Conservation (phyloP, 2,329 filamentous ascomycete species). For the Ophiostoma ulmi region DNA sequence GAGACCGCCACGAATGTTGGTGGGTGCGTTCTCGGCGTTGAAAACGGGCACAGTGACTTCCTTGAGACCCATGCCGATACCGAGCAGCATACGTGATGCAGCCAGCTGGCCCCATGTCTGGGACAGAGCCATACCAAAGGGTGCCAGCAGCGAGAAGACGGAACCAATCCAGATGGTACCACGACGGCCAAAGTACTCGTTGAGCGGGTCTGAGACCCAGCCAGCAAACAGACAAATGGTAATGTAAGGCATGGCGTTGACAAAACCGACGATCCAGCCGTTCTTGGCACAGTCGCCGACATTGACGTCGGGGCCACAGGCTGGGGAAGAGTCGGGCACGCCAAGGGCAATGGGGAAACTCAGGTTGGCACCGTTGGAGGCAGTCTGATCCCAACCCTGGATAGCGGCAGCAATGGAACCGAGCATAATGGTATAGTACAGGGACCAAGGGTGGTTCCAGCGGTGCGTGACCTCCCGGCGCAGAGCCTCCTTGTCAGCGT, state of each 20-base stretch:
- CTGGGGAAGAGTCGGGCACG: constrained; percentile 36
- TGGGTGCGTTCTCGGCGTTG: constrained; percentile 67
- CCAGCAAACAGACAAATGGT: constrained; percentile 41
- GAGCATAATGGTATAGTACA: constrained; percentile 62
- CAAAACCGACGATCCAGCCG: constrained; percentile 56
- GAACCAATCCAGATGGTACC: constrained; percentile 69
- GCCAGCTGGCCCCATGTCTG: constrained; percentile 69
- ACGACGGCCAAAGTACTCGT: constrained; percentile 41
- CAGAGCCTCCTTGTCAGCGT: constrained; percentile 50
- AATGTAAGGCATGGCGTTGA: constrained; percentile 49
- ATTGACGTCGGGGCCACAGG: constrained; percentile 34
- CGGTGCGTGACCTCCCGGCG: constrained; percentile 52
- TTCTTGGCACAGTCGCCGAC: constrained; percentile 42
- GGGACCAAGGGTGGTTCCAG: constrained; percentile 57
- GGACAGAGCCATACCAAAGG: constrained; percentile 66
- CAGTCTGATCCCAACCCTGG: constrained; percentile 62
- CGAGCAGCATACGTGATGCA: constrained; percentile 61
- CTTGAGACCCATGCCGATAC: constrained; percentile 73
- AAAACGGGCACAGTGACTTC: constrained; percentile 64
- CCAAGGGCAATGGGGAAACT: constrained; percentile 53
- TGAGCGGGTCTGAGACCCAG: constrained; percentile 60
- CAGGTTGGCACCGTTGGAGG: constrained; percentile 58
- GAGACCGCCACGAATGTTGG: constrained; percentile 64
- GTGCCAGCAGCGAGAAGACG: constrained; percentile 62
- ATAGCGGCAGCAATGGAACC: constrained; percentile 68